Base-by-base conservation (phyloP, 306 rosid genomes). In the Castanopsis chinensis region DNA sequence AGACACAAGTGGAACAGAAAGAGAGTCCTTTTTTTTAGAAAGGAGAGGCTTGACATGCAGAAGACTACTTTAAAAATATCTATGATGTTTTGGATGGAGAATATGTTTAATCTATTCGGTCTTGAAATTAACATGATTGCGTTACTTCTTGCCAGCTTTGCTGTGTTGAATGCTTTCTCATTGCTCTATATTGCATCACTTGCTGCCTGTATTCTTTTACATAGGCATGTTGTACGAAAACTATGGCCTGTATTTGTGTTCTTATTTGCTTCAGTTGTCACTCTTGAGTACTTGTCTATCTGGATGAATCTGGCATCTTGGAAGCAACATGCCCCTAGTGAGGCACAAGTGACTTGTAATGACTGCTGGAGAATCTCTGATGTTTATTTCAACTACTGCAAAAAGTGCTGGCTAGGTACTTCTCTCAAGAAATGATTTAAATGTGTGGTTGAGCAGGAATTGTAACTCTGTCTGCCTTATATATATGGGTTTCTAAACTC, bases 81-180 rank as follows among this genome's bases (percentile, higher is more conserved):
- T 85, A 59, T 91, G 88, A 95, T 88, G 85, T 95, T 88, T 85
- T 93, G 98, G 98, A 79, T 87, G 54, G 99, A 95, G 89, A 91
- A 95, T 82, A 57, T 90, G 85, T 93, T 91, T 83, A 90, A 91
- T 83, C 93, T 95, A 88, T 93, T 85, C 78, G 98, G 99, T 86
- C 99, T 95, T 41, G 99, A 95, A 93, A 93, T 95, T 82, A 95
- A 94, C 87, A 95, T 95, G 99, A 90, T 95, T 75, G 87, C 91
- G 21, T 85, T 95, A 79, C 97, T 95, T 73, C 92, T 95, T 67
- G 92, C 97, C 70, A 91, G 99, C 88, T 95, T 95, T 86, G 92
- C 99, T 81, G 79, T 95, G 88, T 87, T 95, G 82, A 95, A 93
- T 87, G 93, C 87, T 64, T 52, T 95, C 79, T 95, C 99, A 69